phyloP scores from a whole-genome alignment of 352 stramenopile genomes.

The Globisporangium megalacanthum region DNA sequence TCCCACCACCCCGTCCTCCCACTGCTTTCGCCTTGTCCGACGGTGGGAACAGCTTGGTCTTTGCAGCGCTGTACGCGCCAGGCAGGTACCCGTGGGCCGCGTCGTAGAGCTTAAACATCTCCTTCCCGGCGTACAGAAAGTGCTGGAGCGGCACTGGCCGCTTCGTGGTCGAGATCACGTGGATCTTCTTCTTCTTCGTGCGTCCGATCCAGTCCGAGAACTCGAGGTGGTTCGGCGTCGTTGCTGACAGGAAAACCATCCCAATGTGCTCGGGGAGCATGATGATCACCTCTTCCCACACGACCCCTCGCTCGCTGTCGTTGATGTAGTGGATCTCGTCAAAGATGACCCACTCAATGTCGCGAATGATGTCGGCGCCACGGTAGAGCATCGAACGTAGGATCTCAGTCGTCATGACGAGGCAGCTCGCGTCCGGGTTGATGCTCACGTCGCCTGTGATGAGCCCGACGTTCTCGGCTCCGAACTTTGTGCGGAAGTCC shows the following conservation, averaged over 20 bases:
- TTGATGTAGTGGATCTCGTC: constrained; percentile 99
- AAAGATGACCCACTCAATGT: constrained; percentile 98
- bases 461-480: constrained; percentile 92
- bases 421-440: constrained; percentile 92
- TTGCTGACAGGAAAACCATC: constrained; percentile 98
- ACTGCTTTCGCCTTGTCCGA: constrained; percentile 46
- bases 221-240: constrained; percentile 97
- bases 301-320: constrained; percentile 96
- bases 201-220: constrained; percentile 99
- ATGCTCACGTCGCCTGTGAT: constrained; percentile 98
- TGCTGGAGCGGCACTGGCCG: constrained; percentile 96
- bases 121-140: constrained; percentile 93
- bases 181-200: constrained; percentile 94
- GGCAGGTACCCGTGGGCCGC: constrained; percentile 46
- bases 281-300: constrained; percentile 98
- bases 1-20: constrained; percentile 18
- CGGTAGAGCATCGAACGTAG: constrained; percentile 95
- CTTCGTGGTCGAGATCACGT: constrained; percentile 97
- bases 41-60: constrained; percentile 57
- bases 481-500: constrained; percentile 94
- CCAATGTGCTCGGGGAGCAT: constrained; percentile 96
- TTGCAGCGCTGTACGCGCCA: constrained; percentile 48
- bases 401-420: constrained; percentile 99
- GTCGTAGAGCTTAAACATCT: constrained; percentile 87
- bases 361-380: constrained; percentile 94